These are phyloP conservation scores for Macroventuria anomochaeta DNA, from an alignment of 2,329 filamentous ascomycete genomes.

Conservation along the genomic window DNA sequence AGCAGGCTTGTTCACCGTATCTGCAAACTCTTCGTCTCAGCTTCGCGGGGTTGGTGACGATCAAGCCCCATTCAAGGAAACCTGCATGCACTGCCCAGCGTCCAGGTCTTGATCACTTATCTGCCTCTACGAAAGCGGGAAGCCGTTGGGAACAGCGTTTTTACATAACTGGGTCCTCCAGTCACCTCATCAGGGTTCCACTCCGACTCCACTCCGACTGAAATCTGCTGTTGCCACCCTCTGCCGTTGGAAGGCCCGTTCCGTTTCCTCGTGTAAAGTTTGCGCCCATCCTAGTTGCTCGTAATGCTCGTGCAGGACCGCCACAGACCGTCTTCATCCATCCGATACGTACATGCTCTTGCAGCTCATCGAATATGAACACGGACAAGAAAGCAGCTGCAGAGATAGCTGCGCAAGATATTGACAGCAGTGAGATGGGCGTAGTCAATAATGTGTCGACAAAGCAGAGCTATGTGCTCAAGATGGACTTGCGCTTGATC, in stretches of 20 bases:
- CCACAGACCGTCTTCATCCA: background rate
- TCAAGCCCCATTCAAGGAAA: background rate
- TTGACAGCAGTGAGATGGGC: constrained; percentile 21
- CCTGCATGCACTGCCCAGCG: background rate
- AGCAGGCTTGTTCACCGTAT: background rate
- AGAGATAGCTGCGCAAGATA: constrained; percentile 21
- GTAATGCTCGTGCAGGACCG: background rate
- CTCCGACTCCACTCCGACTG: background rate
- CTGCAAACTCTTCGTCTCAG: background rate
- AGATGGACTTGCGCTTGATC: constrained; percentile 65
- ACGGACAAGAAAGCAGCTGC: constrained; percentile 26
- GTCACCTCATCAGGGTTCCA: background rate
- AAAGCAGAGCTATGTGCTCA: constrained; percentile 60
- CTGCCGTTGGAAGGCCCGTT: constrained; percentile 7
- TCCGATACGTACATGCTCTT: background rate
- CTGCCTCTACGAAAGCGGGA: background rate
- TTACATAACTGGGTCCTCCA: background rate
- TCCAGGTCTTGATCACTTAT: background rate
- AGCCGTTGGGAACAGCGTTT: background rate
- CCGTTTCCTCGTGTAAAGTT: background rate
- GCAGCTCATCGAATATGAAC: constrained; percentile 3
- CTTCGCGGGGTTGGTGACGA: background rate
- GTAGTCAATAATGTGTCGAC: constrained; percentile 5
- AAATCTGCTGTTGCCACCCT: constrained; percentile 4
- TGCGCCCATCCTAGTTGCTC: background rate